Evolutionary conservation across 495 filamentous ascomycete genomes (phyloP), one percentile per base, ranked within the genome.

Genomic region (Mytilinidion resinicola): DNA sequence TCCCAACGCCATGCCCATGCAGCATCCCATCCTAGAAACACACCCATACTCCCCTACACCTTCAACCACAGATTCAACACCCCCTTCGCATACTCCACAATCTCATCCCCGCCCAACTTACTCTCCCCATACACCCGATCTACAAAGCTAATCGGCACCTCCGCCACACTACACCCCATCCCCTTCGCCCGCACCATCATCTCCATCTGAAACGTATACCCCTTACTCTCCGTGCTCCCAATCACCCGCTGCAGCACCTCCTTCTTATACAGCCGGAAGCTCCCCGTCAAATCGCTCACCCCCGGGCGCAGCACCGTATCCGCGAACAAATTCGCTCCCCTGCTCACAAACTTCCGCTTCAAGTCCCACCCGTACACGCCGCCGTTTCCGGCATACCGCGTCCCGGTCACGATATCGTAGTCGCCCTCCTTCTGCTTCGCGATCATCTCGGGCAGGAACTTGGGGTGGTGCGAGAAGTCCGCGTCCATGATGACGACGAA

Each of bases 401-500:
- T 98, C 39, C 92, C 93, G 20, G 91, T 96, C 9, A 98, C 93
- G 67, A 98, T 98, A 68, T 98, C 93, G 75, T 88, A 93, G 72
- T 88, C 82, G 62, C 74, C 77, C 21, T 66, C 64, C 73, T 78
- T 77, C 73, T 92, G 90, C 66, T 80, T 82, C 53, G 75, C 74
- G 60, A 96, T 89, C 89, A 96, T 95, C 66, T 85, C 76, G 55
- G 88, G 82, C 69, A 96, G 89, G 80, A 95, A 96, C 77, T 95
- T 95, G 68, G 91, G 91, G 76, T 98, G 93, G 78, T 98, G 95
- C 69, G 83, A 88, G 83, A 98, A 98, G 74, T 98, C 93, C 73
- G 93, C 93, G 77, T 98, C 93, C 93, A 98, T 97, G 79, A 98
- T 98, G 78, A 98, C 89, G 57, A 98, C 86, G 72, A 82, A 97